Evolutionary conservation across 2,329 filamentous ascomycete genomes (phyloP).

Genomic region (Sporothrix pseudoabietina): DNA sequence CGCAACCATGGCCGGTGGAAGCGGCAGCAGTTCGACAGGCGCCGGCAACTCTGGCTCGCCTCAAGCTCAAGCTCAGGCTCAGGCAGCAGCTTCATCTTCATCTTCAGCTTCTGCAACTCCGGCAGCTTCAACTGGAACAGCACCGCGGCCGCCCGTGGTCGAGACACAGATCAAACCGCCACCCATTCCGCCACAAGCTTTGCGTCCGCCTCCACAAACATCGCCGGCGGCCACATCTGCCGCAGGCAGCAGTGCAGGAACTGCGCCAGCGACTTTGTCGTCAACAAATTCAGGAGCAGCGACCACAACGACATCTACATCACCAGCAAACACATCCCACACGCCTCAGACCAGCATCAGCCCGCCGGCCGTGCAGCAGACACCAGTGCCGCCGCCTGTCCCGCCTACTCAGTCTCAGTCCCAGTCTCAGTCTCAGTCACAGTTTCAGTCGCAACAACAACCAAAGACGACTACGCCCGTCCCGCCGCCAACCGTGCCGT

Average conservation of each 20-base stretch:
- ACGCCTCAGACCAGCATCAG: not conserved
- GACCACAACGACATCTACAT: not conserved
- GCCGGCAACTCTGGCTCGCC: not conserved
- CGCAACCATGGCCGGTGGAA: constrained; percentile 17
- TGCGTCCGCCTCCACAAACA: constrained; percentile 1
- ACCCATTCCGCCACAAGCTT: constrained; percentile 23
- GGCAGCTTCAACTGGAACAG: not conserved
- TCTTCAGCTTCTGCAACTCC: too few species aligned
- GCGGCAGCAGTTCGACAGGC: not conserved
- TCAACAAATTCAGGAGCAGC: not conserved
- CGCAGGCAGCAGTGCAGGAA: not conserved
- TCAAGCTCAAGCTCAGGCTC: not conserved
- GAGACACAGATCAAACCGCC: constrained; percentile 30
- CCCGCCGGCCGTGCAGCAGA: constrained; percentile 22
- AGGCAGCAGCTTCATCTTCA: not conserved
- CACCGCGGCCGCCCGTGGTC: constrained; percentile 23
- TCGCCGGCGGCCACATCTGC: not conserved
- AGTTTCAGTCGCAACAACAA: not conserved
- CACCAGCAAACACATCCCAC: not conserved
- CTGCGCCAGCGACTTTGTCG: not conserved
- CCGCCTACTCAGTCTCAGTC: not conserved
- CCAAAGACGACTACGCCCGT: constrained; percentile 12
- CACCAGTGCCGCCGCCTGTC: constrained; percentile 21
- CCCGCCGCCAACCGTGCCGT: constrained; percentile 18
- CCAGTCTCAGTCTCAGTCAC: not conserved